These are phyloP conservation scores for Aspergillus cavernicola DNA, from an alignment of 495 filamentous ascomycete species.

Conservation along the genomic window DNA sequence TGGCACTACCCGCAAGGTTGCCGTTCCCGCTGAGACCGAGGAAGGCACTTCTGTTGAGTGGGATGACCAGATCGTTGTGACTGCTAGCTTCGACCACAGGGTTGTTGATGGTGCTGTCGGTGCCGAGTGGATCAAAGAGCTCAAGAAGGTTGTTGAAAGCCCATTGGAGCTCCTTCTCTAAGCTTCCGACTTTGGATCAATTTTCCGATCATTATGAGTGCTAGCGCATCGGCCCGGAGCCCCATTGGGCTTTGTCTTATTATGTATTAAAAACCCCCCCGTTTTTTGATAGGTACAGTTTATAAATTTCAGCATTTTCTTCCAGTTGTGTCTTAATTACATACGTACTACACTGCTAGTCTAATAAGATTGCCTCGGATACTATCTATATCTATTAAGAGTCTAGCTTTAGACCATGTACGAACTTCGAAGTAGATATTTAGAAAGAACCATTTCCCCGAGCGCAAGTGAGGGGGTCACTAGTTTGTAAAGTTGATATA, in stretches of 20 bases:
- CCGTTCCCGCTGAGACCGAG: slow-evolving; percentile 78
- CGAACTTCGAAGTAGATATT: no score
- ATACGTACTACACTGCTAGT: no score
- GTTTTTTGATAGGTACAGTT: slow-evolving; percentile 28
- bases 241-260: slow-evolving; percentile 29
- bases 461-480: no score
- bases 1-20: slow-evolving; percentile 91
- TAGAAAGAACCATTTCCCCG: no score
- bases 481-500: no score
- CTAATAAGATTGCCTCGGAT: no score
- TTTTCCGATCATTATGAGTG: slow-evolving; percentile 5
- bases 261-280: slow-evolving; percentile 44
- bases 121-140: slow-evolving; percentile 92
- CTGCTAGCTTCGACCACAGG: slow-evolving; percentile 96
- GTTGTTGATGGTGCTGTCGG: slow-evolving; percentile 91
- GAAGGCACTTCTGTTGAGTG: slow-evolving; percentile 81
- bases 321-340: no score
- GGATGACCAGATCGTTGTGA: slow-evolving; percentile 96
- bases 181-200: slow-evolving; percentile 9
- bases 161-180: slow-evolving; percentile 91
- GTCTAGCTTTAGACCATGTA: no score
- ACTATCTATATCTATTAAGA: no score
- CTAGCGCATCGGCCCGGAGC: slow-evolving; percentile 19
- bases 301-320: slow-evolving; percentile 37
- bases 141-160: slow-evolving; percentile 98